Conservation (phyloP, 2,329 filamentous ascomycete species). For the Penicillium sp. region DNA sequence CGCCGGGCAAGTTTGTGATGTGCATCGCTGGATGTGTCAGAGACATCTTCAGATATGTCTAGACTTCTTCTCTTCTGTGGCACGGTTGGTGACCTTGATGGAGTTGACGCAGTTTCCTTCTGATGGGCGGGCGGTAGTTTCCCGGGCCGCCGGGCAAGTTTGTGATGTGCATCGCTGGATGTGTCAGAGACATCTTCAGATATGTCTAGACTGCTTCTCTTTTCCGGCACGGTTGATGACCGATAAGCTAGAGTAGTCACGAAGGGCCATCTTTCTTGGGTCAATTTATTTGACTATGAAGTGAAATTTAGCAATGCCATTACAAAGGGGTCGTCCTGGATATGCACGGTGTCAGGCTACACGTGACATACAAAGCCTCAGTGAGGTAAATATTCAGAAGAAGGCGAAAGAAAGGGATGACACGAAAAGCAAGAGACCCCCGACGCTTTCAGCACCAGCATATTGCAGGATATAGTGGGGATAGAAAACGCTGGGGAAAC, state of each 20-base stretch:
- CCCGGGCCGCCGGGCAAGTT: background rate
- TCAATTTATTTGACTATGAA: background rate
- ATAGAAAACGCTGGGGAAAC: too few species aligned
- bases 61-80: constrained; percentile 1
- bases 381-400: background rate
- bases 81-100: constrained; percentile 13
- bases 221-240: constrained; percentile 8
- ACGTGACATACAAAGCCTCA: background rate
- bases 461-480: background rate
- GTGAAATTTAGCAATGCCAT: background rate
- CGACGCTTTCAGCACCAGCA: background rate
- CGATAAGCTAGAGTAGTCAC: constrained; percentile 18
- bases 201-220: background rate
- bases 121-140: background rate
- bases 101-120: background rate
- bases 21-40: too few species aligned
- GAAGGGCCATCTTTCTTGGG: background rate
- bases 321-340: background rate
- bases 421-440: background rate
- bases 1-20: too few species aligned
- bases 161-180: background rate
- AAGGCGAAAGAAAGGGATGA: too few species aligned
- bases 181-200: constrained; percentile 1
- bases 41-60: too few species aligned
- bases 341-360: background rate